phyloP scores from a whole-genome alignment of 2,329 filamentous ascomycete genomes.

The Shiraia sp. region DNA sequence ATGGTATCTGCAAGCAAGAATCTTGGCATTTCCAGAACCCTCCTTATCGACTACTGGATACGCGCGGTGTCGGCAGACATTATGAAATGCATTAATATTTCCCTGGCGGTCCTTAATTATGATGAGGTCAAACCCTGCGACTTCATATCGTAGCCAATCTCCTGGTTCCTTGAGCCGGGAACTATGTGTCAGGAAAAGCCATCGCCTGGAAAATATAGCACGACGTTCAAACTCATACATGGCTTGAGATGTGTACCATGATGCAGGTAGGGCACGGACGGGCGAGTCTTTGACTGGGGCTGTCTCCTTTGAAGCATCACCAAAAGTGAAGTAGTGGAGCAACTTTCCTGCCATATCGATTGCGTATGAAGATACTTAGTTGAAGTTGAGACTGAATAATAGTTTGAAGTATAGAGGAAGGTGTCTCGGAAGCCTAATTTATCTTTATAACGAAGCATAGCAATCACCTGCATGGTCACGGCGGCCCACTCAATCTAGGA shows the following conservation, averaged over 20 bases:
- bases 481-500: too few species aligned
- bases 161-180: slow-evolving; percentile 23
- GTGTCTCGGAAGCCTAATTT: too few species aligned
- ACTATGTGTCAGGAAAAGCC: slow-evolving; percentile 44
- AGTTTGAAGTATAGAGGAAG: too few species aligned
- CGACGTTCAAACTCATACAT: slow-evolving; percentile 54
- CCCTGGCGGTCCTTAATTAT: slow-evolving; percentile 21
- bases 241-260: slow-evolving; percentile 50
- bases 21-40: slow-evolving; percentile 35
- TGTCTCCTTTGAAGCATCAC: slow-evolving; percentile 6
- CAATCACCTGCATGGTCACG: too few species aligned
- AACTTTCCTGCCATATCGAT: slow-evolving; percentile 4
- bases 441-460: too few species aligned
- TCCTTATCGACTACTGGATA: slow-evolving; percentile 37
- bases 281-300: slow-evolving; percentile 10
- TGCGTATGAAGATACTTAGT: too few species aligned
- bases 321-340: slow-evolving; percentile 23
- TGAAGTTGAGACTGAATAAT: too few species aligned
- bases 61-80: slow-evolving; percentile 49
- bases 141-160: slow-evolving; percentile 25
- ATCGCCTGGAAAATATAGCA: slow-evolving; percentile 49
- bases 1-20: slow-evolving; percentile 49
- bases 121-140: slow-evolving; percentile 28
- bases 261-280: slow-evolving; percentile 46
- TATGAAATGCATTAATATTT: slow-evolving; percentile 43